Base-by-base conservation (phyloP, 805 yeast species). In the Ogataea corticis region DNA sequence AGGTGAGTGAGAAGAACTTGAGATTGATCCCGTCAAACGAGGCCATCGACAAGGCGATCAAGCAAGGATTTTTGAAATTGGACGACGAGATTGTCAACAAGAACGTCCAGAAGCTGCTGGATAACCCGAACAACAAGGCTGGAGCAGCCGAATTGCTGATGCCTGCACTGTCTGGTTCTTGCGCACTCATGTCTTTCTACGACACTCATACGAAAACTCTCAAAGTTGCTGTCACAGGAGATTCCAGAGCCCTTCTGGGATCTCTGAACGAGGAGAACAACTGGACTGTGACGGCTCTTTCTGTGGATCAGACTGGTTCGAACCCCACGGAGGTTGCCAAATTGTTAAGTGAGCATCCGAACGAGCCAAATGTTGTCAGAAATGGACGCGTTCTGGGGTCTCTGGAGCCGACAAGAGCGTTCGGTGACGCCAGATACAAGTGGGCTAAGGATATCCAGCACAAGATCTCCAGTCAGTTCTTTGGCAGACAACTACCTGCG, bases 361-460 rank as follows among this genome's bases (percentile, higher is more conserved):
- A 83, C 49, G 97, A 92, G 66, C 85, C 88, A 28, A 81, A 83
- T 41, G 96, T 84, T 35, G 77, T 92, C 29, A 75, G 86, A 52
- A 80, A 87, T 50, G 99, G 98, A 4, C 80, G 99, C 58, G 87
- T 94, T 10, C 74, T 94, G 54, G 99, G 99, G 0, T 82, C 94
- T 10, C 75, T 94, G 51, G 98, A 94, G 66, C 99, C 99, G 12
- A 81, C 96, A 0, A 76, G 99, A 58, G 96, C 98, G 1, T 94
- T 94, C 72, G 99, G 99, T 38, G 99, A 94, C 66, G 96, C 96
- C 48, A 78, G 97, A 50, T 94, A 89, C 63, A 94, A 94, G 62
- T 77, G 96, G 73, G 80, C 90, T 12, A 66, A 63, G 10, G 80
- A 83, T 17, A 76, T 88, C 45, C 97, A 95, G 58, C 84, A 84